Evolutionary conservation across 2,329 filamentous ascomycete genomes (phyloP).

Genomic region (Cordyceps fumosorosea): DNA sequence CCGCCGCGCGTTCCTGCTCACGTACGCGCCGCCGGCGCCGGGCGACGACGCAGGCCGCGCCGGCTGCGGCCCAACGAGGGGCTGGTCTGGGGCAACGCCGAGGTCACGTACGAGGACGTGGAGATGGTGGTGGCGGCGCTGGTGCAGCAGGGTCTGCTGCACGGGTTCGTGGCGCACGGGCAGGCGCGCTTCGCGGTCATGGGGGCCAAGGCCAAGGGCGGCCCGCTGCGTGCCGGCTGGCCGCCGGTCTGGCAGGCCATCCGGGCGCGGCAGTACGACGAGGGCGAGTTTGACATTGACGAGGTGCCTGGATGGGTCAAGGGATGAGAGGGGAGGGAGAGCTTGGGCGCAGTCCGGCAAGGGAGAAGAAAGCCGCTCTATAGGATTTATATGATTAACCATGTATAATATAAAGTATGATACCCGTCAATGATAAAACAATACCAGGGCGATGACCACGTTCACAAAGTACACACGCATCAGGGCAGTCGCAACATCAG

Average conservation of each 20-base stretch:
- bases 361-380: background rate
- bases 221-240: slow-evolving; percentile 65
- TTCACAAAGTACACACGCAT: background rate
- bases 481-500: no score
- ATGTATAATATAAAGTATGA: slow-evolving; percentile 5
- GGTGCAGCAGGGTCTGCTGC: slow-evolving; percentile 72
- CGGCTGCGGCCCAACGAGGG: slow-evolving; percentile 51
- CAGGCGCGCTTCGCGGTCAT: slow-evolving; percentile 74
- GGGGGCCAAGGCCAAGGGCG: slow-evolving; percentile 61
- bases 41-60: slow-evolving; percentile 32
- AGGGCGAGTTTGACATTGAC: slow-evolving; percentile 50
- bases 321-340: slow-evolving; percentile 12
- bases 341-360: no score
- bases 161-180: slow-evolving; percentile 76
- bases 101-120: slow-evolving; percentile 56
- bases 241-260: slow-evolving; percentile 68
- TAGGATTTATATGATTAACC: no score
- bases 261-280: slow-evolving; percentile 49
- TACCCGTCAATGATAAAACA: background rate
- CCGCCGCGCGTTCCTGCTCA: slow-evolving; percentile 70
- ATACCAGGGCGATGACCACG: background rate
- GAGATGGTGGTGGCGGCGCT: slow-evolving; percentile 72
- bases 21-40: slow-evolving; percentile 60
- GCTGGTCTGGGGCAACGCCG: slow-evolving; percentile 56
- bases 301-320: slow-evolving; percentile 73